Base-by-base conservation (phyloP, 352 stramenopile genomes). In the Globisporangium echinulatum region DNA sequence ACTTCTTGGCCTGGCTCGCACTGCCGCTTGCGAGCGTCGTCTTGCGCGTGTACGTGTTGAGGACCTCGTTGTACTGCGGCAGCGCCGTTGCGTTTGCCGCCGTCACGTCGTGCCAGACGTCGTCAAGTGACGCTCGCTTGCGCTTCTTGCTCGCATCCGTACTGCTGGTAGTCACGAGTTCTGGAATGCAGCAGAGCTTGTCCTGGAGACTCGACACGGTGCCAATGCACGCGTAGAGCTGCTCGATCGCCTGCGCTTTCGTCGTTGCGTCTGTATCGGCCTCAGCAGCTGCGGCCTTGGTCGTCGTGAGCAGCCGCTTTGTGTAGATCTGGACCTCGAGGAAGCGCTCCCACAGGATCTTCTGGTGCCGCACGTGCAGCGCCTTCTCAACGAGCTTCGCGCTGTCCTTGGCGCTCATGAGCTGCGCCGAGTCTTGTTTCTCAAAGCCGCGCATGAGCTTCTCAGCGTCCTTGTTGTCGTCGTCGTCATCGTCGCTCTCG, bases 321-420 rank as follows among this genome's bases (percentile, higher is more conserved):
- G 85, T 90, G 67, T 87, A 90, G 62, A 95, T 95, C 68, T 95
- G 85, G 49, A 81, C 69, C 61, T 95, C 85, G 5, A 95, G 72
- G 69, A 77, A 92, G 25, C 80, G 77, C 59, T 95, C 85, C 83
- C 84, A 95, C 8, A 95, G 62, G 1, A 93, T 43, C 62, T 93
- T 95, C 58, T 95, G 85, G 63, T 95, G 69, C 19, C 83, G 78
- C 61, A 93, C 83, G 49, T 93, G 82, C 6, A 71, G 78, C 36
- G 83, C 83, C 63, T 92, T 92, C 52, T 93, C 72, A 33, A 90
- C 62, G 14, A 89, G 54, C 58, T 88, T 89, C 48, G 82, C 79
- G n/a, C 67, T 88, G 67, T 95, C 82, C 52, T 85, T 84, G n/a
- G 69, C 63, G 39, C 71, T 77, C 75, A 93, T 87, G 47, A 94